Conservation (phyloP, 805 yeast genomes). For the Candida nitratophila region DNA sequence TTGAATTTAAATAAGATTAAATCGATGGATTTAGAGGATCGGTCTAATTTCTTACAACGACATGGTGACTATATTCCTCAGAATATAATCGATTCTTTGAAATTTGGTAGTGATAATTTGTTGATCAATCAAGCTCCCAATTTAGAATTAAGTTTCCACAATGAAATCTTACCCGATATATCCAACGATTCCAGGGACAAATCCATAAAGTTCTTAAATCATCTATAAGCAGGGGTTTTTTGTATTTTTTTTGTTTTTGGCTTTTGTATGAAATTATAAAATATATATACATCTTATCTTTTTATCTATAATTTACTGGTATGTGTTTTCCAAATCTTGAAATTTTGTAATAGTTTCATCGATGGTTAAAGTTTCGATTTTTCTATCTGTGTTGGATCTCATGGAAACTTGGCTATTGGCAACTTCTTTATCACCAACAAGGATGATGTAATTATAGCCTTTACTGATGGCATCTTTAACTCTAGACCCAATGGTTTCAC, state of each 20-base stretch:
- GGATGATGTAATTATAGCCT: slow-evolving; percentile 73
- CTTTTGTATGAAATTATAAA: too few relatives aligned
- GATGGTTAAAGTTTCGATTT: slow-evolving; percentile 33
- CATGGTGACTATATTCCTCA: slow-evolving; percentile 53
- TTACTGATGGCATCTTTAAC: slow-evolving; percentile 70
- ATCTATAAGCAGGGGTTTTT: background rate
- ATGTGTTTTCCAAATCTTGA: slow-evolving; percentile 42
- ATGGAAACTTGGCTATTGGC: slow-evolving; percentile 53
- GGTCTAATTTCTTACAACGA: slow-evolving; percentile 35
- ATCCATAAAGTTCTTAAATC: slow-evolving; percentile 7
- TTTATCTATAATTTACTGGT: too few relatives aligned
- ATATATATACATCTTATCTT: too few relatives aligned
- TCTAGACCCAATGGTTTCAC: slow-evolving; percentile 73
- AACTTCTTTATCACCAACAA: slow-evolving; percentile 83
- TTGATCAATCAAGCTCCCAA: slow-evolving; percentile 17
- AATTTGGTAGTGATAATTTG: slow-evolving; percentile 4
- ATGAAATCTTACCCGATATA: slow-evolving; percentile 17
- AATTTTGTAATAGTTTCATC: slow-evolving; percentile 51
- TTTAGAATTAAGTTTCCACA: slow-evolving; percentile 13
- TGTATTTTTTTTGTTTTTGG: slow-evolving; percentile 8
- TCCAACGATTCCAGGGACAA: slow-evolving; percentile 9
- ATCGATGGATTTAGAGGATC: slow-evolving; percentile 34
- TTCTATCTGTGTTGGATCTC: slow-evolving; percentile 48
- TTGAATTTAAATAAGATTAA: slow-evolving; percentile 30
- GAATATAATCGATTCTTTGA: slow-evolving; percentile 17